Evolutionary conservation across 257 asterid species (phyloP), one percentile per base, ranked within the genome.

Genomic region (Nicotiana tabacum): DNA sequence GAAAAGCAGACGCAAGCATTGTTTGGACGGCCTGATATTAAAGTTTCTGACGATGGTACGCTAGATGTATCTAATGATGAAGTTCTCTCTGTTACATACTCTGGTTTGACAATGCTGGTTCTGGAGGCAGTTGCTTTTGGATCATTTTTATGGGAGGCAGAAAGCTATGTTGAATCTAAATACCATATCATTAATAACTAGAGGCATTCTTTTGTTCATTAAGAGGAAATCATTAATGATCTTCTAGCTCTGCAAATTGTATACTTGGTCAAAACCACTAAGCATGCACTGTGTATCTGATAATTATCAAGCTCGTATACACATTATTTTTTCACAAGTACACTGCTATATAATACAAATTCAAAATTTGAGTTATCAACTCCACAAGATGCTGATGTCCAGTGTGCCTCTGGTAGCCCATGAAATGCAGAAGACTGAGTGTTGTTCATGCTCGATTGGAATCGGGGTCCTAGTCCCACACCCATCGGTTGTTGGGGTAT

Each of bases 91-190:
- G 88, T 93, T 32, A 88, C 97, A 37, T 92, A 88, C 86, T 87
- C 94, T 66, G 98, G 98, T 57, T 88, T 93, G 85, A 90, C 98
- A 18, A 81, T 92, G 94, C 90, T 95, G 88, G 90, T 95, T 6
- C 82, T 95, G 85, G 98, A 95, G 91, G 98, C 99, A 12, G 99
- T 90, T 87, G 86, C 99, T 17, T 91, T 95, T 70, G 98, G 98
- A 58, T 93, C 97, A 9, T 93, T 95, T 89, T 84, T 95, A 29
- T 95, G 98, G 98, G 98, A 92, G 72, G 85, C 95, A 2, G 98
- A 95, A 82, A 89, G 90, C 85, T 91, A 88, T 81, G 96, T 89
- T 13, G 98, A 92, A 79, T 87, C 94, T 67, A 92, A 89, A 81
- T 95, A 93, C 85, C 90, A 88, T 11, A 92, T 94, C 81, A 83